phyloP scores from a whole-genome alignment of 176 grass and related monocot species.

The Zoysia pacifica region DNA sequence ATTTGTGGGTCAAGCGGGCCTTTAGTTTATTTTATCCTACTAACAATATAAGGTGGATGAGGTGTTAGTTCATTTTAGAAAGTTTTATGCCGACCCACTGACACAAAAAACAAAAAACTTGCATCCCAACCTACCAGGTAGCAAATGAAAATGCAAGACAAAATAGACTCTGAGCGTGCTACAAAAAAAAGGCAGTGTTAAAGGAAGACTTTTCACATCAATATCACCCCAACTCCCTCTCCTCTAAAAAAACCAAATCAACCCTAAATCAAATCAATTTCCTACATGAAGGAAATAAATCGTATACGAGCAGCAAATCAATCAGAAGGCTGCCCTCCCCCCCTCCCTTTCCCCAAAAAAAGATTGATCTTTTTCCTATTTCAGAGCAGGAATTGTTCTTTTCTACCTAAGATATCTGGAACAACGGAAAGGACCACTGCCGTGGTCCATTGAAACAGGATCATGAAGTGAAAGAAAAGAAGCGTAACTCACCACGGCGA shows the following conservation, averaged over 20 bases:
- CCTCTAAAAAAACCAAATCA: neutral
- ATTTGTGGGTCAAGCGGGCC: no score
- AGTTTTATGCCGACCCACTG: no score
- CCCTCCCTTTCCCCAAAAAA: no score
- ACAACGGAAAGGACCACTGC: no score
- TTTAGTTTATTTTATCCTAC: no score
- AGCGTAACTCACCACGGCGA: constrained; percentile 12
- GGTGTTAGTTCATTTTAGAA: no score
- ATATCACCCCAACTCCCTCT: neutral
- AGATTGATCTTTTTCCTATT: neutral
- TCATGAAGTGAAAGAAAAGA: neutral
- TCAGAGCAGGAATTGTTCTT: neutral
- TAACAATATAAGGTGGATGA: no score
- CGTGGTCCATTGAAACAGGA: no score
- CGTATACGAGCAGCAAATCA: neutral
- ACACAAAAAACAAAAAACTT: no score
- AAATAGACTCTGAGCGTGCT: neutral
- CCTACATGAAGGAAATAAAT: neutral
- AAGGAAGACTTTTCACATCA: constrained; percentile 14
- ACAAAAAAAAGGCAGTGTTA: neutral
- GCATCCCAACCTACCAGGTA: neutral
- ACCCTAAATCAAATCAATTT: neutral
- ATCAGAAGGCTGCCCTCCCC: neutral
- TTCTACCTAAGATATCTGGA: neutral
- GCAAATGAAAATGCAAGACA: constrained; percentile 3